phyloP scores from a whole-genome alignment of 2,329 filamentous ascomycete genomes.

The Claviceps sp. region DNA sequence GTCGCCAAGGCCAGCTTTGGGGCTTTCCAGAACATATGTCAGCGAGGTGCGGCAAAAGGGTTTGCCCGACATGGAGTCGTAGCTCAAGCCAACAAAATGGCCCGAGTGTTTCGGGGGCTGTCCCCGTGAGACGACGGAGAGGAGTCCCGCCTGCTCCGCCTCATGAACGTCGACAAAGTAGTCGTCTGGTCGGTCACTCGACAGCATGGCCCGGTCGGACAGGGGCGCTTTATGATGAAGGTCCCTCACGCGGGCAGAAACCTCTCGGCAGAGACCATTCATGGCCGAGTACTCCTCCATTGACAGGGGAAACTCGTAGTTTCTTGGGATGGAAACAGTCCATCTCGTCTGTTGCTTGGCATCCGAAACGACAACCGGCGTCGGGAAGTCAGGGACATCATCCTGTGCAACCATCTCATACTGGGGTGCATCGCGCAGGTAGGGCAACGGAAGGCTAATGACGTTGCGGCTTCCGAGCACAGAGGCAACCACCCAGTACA shows the following conservation, averaged over 20 bases:
- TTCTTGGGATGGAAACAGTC: slow-evolving; percentile 67
- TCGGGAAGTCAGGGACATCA: slow-evolving; percentile 56
- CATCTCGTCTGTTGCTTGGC: slow-evolving; percentile 52
- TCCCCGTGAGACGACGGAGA: slow-evolving; percentile 31
- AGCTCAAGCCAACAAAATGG: slow-evolving; percentile 34
- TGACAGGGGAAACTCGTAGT: slow-evolving; percentile 51
- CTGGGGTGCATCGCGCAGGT: slow-evolving; percentile 31
- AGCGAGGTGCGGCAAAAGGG: slow-evolving; percentile 56
- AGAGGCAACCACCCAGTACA: slow-evolving; percentile 33
- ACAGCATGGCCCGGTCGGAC: slow-evolving; percentile 30
- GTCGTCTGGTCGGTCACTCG: slow-evolving; percentile 49
- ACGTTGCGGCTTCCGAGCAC: slow-evolving; percentile 16
- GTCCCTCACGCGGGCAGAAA: slow-evolving; percentile 44
- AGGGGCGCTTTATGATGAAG: slow-evolving; percentile 23
- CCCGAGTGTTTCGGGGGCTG: slow-evolving; percentile 27
- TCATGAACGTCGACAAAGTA: slow-evolving; percentile 65
- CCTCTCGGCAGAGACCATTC: slow-evolving; percentile 51
- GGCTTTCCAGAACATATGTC: slow-evolving; percentile 62
- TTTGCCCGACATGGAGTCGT: slow-evolving; percentile 28
- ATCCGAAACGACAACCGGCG: slow-evolving; percentile 58
- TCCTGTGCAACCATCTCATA: slow-evolving; percentile 57
- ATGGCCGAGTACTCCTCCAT: slow-evolving; percentile 56
- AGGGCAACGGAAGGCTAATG: slow-evolving; percentile 21
- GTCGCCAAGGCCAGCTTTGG: slow-evolving; percentile 64
- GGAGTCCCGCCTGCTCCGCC: slow-evolving; percentile 50